Percentiles rank a stretch among this genome's conserved stretches.
Evolutionary conservation across 2,329 filamentous ascomycete genomes (phyloP).

Genomic region (Elsinoe fawcettii): DNA sequence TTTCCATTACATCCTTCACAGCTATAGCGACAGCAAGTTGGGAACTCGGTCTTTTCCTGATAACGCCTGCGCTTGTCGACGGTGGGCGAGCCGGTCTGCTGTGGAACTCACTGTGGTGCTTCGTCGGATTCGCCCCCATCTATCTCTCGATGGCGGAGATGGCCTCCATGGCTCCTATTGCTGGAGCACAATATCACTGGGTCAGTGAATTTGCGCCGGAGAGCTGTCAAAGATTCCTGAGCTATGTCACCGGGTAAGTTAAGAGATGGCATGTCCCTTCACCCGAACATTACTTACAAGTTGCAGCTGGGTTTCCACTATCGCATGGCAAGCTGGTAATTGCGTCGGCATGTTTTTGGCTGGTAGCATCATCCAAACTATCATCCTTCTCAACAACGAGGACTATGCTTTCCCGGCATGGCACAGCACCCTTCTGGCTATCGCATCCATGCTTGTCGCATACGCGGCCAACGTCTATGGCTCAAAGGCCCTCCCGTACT

Average conservation of each 20-base stretch:
- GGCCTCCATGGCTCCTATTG: constrained; percentile 29
- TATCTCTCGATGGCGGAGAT: constrained; percentile 27
- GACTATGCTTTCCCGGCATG: constrained; percentile 6
- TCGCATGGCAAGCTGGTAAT: constrained; percentile 31
- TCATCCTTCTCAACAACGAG: constrained; percentile 2
- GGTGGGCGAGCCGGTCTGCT: constrained; percentile 26
- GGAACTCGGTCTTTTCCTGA: constrained; percentile 39
- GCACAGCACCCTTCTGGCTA: background rate
- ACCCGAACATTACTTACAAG: no score
- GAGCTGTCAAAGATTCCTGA: constrained; percentile 20
- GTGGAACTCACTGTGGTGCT: constrained; percentile 24
- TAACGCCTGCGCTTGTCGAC: constrained; percentile 21
- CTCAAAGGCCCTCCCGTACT: constrained; percentile 24
- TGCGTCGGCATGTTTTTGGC: constrained; percentile 22
- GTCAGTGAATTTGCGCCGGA: constrained; percentile 18
- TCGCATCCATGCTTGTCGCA: background rate
- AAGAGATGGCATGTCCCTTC: constrained; percentile 19
- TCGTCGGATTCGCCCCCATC: constrained; percentile 23
- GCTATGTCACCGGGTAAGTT: constrained; percentile 22
- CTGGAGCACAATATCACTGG: constrained; percentile 26
- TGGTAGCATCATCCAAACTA: background rate
- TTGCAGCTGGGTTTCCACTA: constrained; percentile 30
- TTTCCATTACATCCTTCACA: constrained; percentile 44
- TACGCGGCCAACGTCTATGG: background rate
- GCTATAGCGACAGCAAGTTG: constrained; percentile 46